A percentile compares a stretch with the other conserved stretches of the same genome.
Evolutionary conservation across 2,329 filamentous ascomycete species (phyloP).

Genomic region (Nothopassalora personata): DNA sequence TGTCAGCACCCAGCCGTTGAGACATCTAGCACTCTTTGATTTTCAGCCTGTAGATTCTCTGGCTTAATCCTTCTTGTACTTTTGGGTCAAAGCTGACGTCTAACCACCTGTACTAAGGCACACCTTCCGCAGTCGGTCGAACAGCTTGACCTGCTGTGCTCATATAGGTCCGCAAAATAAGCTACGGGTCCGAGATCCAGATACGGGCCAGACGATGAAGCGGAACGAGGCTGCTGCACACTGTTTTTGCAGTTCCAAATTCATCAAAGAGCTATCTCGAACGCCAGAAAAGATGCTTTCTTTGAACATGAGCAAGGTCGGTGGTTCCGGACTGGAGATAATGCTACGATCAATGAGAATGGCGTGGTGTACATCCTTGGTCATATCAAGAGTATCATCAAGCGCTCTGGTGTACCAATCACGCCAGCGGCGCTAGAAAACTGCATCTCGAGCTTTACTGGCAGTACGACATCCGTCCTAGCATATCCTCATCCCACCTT

Average conservation of each 20-base stretch:
- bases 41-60: too few relatives aligned
- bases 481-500: conserved; percentile 14
- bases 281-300: conserved; percentile 16
- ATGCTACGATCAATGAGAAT: conserved; percentile 16
- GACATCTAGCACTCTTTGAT: too few relatives aligned
- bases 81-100: too few relatives aligned
- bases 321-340: conserved; percentile 27
- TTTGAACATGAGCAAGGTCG: conserved; percentile 12
- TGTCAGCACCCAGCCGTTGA: too few relatives aligned
- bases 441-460: conserved; percentile 17
- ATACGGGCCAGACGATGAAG: too few relatives aligned
- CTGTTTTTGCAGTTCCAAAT: conserved; percentile 5
- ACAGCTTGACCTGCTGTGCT: too few relatives aligned
- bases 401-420: conserved; percentile 18
- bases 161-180: conserved; percentile 3
- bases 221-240: conserved; percentile 19
- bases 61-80: too few relatives aligned
- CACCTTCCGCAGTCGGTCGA: too few relatives aligned
- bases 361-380: conserved; percentile 24
- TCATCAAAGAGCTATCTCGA: conserved; percentile 20
- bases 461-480: conserved; percentile 14
- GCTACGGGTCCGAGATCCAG: conserved; percentile 16
- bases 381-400: conserved; percentile 24
- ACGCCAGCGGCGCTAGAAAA: conserved; percentile 23
- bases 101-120: too few relatives aligned